These are phyloP conservation scores for Pestalotiopsis sp. DNA, from an alignment of 2,329 filamentous ascomycete genomes.

Conservation along the genomic window DNA sequence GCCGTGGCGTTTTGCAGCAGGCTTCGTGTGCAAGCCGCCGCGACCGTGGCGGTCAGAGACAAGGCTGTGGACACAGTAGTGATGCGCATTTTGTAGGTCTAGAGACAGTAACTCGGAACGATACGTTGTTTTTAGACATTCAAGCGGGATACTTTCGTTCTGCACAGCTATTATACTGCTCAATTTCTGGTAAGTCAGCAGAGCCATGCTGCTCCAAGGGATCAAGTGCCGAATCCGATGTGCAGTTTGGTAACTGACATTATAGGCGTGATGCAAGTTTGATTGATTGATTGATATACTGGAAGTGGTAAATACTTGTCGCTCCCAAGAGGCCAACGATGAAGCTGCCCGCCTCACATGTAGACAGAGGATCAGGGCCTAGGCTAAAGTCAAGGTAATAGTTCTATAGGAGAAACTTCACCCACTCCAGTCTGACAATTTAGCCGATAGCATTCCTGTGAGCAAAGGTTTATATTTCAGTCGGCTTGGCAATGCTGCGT, in stretches of 20 bases:
- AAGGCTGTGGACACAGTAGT: background rate
- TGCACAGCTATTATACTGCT: background rate
- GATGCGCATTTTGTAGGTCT: background rate
- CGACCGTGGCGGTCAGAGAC: background rate
- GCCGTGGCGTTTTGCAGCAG: background rate
- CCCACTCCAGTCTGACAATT: background rate
- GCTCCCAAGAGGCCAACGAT: background rate
- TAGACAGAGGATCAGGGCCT: background rate
- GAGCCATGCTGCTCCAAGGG: background rate
- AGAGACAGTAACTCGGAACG: background rate
- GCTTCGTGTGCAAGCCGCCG: constrained; percentile 1
- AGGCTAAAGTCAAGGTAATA: background rate
- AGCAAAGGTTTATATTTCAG: background rate
- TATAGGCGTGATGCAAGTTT: background rate
- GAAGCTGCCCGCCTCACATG: background rate
- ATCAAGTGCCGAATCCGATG: background rate
- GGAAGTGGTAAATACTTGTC: background rate
- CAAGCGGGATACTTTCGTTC: no score
- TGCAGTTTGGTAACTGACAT: background rate
- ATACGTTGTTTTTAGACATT: background rate
- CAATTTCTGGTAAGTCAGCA: background rate
- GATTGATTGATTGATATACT: background rate
- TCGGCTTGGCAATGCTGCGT: no score
- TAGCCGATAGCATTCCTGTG: background rate
- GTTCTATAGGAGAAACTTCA: background rate